phyloP scores from a whole-genome alignment of 306 rosid genomes.

The Cucumis hystrix region DNA sequence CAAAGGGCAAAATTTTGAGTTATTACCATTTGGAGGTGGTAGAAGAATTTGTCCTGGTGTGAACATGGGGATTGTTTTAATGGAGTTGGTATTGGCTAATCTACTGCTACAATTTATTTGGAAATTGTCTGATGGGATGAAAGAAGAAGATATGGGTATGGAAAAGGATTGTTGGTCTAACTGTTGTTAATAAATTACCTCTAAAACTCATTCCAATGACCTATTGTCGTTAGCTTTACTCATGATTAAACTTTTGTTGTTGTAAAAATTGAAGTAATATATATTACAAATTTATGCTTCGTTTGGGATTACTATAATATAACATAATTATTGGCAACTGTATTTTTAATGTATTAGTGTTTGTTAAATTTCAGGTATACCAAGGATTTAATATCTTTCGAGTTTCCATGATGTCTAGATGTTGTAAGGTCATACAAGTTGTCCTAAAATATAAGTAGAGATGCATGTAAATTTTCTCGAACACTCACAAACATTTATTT shows the following conservation, averaged over 20 bases:
- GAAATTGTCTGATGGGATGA: background rate
- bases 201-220: background rate
- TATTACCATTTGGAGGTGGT: constrained; percentile 7
- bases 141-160: background rate
- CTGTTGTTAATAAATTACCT: background rate
- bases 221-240: background rate
- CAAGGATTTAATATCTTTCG: too few species aligned
- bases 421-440: too few species aligned
- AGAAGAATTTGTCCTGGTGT: constrained; percentile 27
- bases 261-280: background rate
- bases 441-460: too few species aligned
- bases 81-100: background rate
- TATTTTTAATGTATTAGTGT: too few species aligned
- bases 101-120: background rate
- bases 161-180: background rate
- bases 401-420: too few species aligned
- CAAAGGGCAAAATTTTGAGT: constrained; percentile 4
- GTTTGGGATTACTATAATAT: too few species aligned
- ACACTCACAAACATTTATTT: too few species aligned
- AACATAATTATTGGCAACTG: too few species aligned
- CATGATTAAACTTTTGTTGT: background rate
- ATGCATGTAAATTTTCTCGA: too few species aligned
- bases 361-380: too few species aligned
- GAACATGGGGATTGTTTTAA: background rate
- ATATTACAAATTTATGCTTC: background rate